Evolutionary conservation across 345 rosid genomes (phyloP).

Genomic region (Syzygium jambos): DNA sequence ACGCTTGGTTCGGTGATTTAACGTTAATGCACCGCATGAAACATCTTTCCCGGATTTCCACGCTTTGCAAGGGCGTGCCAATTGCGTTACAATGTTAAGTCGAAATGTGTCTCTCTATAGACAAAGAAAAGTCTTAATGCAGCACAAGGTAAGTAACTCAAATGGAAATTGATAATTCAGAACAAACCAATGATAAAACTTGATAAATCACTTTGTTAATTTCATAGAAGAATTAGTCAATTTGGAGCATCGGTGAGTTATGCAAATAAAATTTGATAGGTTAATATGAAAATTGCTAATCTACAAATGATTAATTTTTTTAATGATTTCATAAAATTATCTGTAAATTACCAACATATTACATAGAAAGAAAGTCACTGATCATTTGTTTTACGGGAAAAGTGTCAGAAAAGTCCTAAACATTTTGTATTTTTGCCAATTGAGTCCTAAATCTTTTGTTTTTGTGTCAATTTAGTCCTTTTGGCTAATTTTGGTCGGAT

Average conservation of each 20-base stretch:
- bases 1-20: background rate
- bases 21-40: background rate
- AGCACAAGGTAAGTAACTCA: background rate
- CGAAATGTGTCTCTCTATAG: background rate
- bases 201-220: fast-evolving
- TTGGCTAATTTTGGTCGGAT: too few species aligned
- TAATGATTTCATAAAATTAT: background rate
- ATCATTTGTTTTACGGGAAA: background rate
- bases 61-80: fast-evolving
- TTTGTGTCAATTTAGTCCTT: too few species aligned
- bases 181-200: background rate
- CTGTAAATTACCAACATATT: background rate
- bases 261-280: background rate
- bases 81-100: background rate
- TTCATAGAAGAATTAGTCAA: background rate
- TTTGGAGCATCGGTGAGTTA: fast-evolving
- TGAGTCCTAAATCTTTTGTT: too few species aligned
- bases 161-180: fast-evolving
- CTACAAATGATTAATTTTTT: background rate
- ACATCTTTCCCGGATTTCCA: background rate
- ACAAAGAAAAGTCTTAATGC: fast-evolving
- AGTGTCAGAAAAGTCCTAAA: too few species aligned
- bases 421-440: too few species aligned
- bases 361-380: background rate
- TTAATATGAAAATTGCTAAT: background rate